Conservation (phyloP, 345 rosid genomes). For the Camelina sativa region DNA sequence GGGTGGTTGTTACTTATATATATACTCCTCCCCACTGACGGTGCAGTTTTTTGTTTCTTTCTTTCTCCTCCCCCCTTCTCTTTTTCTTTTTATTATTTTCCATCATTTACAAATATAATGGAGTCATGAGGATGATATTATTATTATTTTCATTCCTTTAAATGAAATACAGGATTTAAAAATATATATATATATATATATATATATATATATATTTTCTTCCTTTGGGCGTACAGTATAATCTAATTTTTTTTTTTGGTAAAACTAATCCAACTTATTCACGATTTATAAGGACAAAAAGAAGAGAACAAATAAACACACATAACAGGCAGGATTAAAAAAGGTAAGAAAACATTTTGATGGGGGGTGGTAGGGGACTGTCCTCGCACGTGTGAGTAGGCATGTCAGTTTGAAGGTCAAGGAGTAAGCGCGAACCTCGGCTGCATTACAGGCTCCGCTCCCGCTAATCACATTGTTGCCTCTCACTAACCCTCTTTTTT, state of each 20-base stretch:
- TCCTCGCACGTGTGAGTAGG: conserved; percentile 63
- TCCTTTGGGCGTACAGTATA: too few relatives aligned
- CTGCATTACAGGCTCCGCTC: conserved; percentile 62
- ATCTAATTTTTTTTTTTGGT: too few relatives aligned
- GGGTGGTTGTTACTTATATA: conserved; percentile 24
- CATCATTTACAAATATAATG: too few relatives aligned
- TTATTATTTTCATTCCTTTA: too few relatives aligned
- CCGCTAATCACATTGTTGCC: conserved; percentile 34
- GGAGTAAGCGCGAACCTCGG: conserved; percentile 58
- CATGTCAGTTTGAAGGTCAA: conserved; percentile 41
- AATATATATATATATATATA: too few relatives aligned
- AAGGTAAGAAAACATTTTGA: not conserved
- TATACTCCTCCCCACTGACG: conserved; percentile 33
- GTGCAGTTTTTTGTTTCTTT: too few relatives aligned
- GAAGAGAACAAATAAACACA: not conserved
- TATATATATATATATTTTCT: too few relatives aligned
- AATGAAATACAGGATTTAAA: too few relatives aligned
- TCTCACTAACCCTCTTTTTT: conserved; percentile 11
- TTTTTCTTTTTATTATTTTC: too few relatives aligned
- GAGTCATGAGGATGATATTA: too few relatives aligned
- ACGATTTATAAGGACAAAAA: not conserved
- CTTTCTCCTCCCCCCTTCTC: too few relatives aligned
- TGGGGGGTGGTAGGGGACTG: conserved; percentile 41
- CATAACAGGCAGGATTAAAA: not conserved
- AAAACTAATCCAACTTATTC: not conserved